Conservation (phyloP, 768 basidiomycete species). For the Termitomyces sp. region DNA sequence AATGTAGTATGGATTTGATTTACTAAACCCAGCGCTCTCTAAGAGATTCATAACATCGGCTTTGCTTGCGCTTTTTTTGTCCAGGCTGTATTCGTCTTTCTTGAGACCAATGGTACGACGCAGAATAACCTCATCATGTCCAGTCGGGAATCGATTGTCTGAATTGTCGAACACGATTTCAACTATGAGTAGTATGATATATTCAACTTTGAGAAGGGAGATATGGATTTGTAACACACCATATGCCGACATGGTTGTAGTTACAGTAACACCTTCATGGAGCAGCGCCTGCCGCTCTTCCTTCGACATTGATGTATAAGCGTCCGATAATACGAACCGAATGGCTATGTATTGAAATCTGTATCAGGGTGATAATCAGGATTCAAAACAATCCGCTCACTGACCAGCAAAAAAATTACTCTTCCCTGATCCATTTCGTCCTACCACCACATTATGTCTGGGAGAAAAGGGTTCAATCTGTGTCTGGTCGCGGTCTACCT, state of each 20-base stretch:
- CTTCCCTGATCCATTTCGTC: slow-evolving; percentile 96
- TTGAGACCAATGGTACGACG: slow-evolving; percentile 95
- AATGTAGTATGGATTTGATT: slow-evolving; percentile 98
- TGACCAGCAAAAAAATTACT: slow-evolving; percentile 96
- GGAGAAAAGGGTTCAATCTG: slow-evolving; percentile 95
- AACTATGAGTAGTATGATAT: slow-evolving; percentile 34
- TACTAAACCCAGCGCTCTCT: slow-evolving; percentile 96
- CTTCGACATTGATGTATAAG: slow-evolving; percentile 91
- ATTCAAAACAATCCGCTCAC: slow-evolving; percentile 20
- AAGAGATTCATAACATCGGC: slow-evolving; percentile 97
- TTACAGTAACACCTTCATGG: slow-evolving; percentile 87
- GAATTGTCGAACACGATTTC: slow-evolving; percentile 97
- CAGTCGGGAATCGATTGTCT: slow-evolving; percentile 92
- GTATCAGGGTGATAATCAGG: background rate
- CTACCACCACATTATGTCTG: slow-evolving; percentile 94
- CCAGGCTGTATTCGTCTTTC: slow-evolving; percentile 97
- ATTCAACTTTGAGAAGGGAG: slow-evolving; percentile 3
- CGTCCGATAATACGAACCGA: slow-evolving; percentile 96
- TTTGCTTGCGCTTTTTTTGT: slow-evolving; percentile 93
- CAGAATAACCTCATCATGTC: slow-evolving; percentile 81
- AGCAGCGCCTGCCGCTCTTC: slow-evolving; percentile 93
- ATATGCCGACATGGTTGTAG: slow-evolving; percentile 89
- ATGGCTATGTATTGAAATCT: slow-evolving; percentile 56
- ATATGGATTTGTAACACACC: slow-evolving; percentile 41
- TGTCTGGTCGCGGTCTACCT: slow-evolving; percentile 77